Base-by-base conservation (phyloP, 106 monocot species). In the Xerophyta viscosa region DNA sequence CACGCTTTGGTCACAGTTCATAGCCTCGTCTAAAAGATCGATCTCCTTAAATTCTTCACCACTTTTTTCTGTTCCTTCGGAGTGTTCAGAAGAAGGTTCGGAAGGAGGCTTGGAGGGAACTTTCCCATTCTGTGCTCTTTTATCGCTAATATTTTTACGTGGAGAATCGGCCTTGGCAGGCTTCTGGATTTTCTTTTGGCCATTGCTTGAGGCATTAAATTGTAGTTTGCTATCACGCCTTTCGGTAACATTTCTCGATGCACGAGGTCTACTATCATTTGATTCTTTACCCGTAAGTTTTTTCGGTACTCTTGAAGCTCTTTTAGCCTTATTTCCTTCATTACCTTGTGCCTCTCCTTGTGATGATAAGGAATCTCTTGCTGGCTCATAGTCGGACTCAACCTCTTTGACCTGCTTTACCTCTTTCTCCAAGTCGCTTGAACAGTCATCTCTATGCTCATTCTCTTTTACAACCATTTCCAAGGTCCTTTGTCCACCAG, bases 381-480 rank as follows among this genome's bases (percentile, higher is more conserved):
- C 72, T 24, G 81, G 75, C 50, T 85, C 96, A 70, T 66, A 68
- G 55, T 96, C 81, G 37, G 77, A 71, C 30, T 84, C 84, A 48
- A 41, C 67, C 39, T 83, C 83, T 33, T 79, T 86, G 27, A 45
- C 55, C 23, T 75, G 73, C 62, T 77, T 84, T 14, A 21, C 45
- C 52, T 74, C 74, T 27, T 54, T 71, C 45, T 83, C 82, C 48
- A 74, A 52, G 46, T 84, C 71, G 58, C 52, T 54, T 20, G 48
- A 66, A 37, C 31, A 60, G 13, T 75, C 72, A 59, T 84, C 84
- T 68, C 70, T 80, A 54, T 70, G 78, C 20, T 65, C 76, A 18
- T 78, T 88, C 41, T 94, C 84, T 67, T 76, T 84, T 31, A 81
- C 65, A 63, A 65, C 84, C 93, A 88, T 88, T 43, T 63, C 45